Evolutionary conservation across 371 early-diverging fungal species (phyloP).

Genomic region (Lichtheimia ramosa): DNA sequence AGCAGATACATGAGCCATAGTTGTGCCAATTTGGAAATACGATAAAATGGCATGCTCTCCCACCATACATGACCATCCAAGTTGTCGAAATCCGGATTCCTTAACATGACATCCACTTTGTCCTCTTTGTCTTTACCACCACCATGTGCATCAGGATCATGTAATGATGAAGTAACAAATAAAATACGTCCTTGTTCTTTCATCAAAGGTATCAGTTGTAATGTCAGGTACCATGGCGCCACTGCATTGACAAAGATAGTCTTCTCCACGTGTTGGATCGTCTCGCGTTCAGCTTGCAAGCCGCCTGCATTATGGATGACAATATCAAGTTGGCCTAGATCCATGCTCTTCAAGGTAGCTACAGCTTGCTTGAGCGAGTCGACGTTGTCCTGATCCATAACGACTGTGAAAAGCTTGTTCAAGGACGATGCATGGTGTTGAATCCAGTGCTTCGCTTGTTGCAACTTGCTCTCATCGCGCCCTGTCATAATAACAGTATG

Average conservation of each 20-base stretch:
- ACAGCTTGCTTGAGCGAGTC: conserved; percentile 25
- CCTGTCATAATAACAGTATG: conserved; percentile 43
- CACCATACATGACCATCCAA: conserved; percentile 24
- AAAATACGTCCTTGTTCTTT: conserved; percentile 23
- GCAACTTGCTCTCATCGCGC: conserved; percentile 20
- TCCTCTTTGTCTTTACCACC: conserved; percentile 11
- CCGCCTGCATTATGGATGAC: conserved; percentile 38
- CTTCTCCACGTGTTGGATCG: conserved; percentile 16
- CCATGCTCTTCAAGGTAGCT: conserved; percentile 11
- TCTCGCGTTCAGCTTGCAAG: conserved; percentile 10
- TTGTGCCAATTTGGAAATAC: conserved; percentile 37
- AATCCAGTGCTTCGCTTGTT: neutral
- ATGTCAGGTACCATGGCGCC: conserved; percentile 35
- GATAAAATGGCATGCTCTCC: conserved; percentile 35
- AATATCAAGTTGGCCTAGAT: conserved; percentile 9
- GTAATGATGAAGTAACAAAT: conserved; percentile 36
- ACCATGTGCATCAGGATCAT: conserved; percentile 28
- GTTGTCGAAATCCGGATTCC: conserved; percentile 20
- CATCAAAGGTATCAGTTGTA: conserved; percentile 25
- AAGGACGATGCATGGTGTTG: neutral
- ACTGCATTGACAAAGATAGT: conserved; percentile 38
- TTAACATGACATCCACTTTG: conserved; percentile 10
- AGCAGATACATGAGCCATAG: conserved; percentile 20
- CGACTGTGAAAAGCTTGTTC: conserved; percentile 2
- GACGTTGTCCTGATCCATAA: conserved; percentile 27